Percentiles rank a stretch among this genome's conserved stretches.
phyloP scores from a whole-genome alignment of 345 rosid genomes.

The Balakata baccata region DNA sequence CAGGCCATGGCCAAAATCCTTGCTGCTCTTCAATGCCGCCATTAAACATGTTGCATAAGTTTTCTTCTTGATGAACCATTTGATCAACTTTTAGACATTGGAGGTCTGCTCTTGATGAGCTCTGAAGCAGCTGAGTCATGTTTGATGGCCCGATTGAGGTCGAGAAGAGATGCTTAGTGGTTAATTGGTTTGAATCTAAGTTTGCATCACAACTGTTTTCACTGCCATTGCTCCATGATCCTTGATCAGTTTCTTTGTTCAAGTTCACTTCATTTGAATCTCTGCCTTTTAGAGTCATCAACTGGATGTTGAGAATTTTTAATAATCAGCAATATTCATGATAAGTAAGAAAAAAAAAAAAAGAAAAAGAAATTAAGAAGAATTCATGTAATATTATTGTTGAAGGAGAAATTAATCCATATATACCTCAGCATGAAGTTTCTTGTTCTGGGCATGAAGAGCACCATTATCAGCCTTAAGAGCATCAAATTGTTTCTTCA shows the following conservation, averaged over 20 bases:
- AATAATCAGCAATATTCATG: not conserved
- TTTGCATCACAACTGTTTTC: constrained; percentile 56
- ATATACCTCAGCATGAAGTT: constrained; percentile 29
- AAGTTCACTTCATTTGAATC: constrained; percentile 45
- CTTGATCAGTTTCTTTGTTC: constrained; percentile 55
- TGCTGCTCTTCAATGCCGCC: constrained; percentile 71
- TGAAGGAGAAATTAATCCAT: not conserved
- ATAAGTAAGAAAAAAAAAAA: not conserved
- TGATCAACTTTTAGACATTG: constrained; percentile 47
- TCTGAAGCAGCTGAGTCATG: constrained; percentile 47
- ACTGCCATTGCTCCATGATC: constrained; percentile 75
- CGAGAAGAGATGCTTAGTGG: constrained; percentile 44
- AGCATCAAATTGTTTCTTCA: constrained; percentile 35
- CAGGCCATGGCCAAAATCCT: constrained; percentile 72
- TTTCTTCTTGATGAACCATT: constrained; percentile 54
- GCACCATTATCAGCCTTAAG: constrained; percentile 34
- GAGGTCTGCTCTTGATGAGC: constrained; percentile 42
- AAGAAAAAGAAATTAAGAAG: too few relatives aligned
- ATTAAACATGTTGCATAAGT: constrained; percentile 57
- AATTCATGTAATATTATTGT: too few relatives aligned
- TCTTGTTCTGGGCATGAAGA: constrained; percentile 33
- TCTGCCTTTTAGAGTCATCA: constrained; percentile 48
- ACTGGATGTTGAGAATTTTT: constrained; percentile 34
- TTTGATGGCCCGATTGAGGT: constrained; percentile 47
- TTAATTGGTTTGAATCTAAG: constrained; percentile 40